phyloP scores from a whole-genome alignment of 192 early-diverging fungal species.

The Radiomyces spectabilis region DNA sequence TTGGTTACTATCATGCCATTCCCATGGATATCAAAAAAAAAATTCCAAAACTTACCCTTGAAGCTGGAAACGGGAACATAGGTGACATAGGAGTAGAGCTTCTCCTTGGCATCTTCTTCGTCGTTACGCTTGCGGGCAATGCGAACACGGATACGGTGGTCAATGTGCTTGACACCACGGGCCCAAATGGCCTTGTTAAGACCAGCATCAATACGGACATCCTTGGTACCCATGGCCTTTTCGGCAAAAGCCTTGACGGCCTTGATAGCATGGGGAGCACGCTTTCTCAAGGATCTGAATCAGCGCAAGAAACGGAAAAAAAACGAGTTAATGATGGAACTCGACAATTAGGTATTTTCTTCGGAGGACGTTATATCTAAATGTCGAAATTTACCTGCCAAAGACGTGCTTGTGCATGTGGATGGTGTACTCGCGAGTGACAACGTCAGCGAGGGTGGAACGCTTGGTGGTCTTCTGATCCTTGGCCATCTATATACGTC shows the following conservation, averaged over 20 bases:
- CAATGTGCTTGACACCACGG: constrained; percentile 87
- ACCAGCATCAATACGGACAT: constrained; percentile 92
- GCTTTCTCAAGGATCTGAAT: constrained; percentile 88
- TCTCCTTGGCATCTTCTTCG: constrained; percentile 92
- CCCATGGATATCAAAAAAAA: neutral
- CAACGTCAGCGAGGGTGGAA: constrained; percentile 79
- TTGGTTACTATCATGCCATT: neutral
- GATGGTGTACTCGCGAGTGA: constrained; percentile 99
- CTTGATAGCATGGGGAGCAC: constrained; percentile 93
- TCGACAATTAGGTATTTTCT: neutral
- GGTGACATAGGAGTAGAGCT: constrained; percentile 94
- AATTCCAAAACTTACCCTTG: constrained; percentile 56
- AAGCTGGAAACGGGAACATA: constrained; percentile 80
- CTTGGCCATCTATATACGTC: constrained; percentile 48
- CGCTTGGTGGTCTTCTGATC: constrained; percentile 58
- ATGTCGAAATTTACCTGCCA: constrained; percentile 47
- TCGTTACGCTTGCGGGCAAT: constrained; percentile 96
- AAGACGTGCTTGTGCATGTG: constrained; percentile 95
- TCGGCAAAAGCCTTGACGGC: constrained; percentile 85
- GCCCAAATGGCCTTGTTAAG: constrained; percentile 96
- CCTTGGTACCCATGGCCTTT: constrained; percentile 91
- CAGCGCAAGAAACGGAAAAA: too few relatives aligned
- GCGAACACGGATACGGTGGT: constrained; percentile 94
- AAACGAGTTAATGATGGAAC: constrained; percentile 1
- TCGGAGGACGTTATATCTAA: neutral